Percentiles rank a stretch among this genome's conserved stretches.
phyloP scores from a whole-genome alignment of 495 filamentous ascomycete genomes.

The Gamarada debralockiae region DNA sequence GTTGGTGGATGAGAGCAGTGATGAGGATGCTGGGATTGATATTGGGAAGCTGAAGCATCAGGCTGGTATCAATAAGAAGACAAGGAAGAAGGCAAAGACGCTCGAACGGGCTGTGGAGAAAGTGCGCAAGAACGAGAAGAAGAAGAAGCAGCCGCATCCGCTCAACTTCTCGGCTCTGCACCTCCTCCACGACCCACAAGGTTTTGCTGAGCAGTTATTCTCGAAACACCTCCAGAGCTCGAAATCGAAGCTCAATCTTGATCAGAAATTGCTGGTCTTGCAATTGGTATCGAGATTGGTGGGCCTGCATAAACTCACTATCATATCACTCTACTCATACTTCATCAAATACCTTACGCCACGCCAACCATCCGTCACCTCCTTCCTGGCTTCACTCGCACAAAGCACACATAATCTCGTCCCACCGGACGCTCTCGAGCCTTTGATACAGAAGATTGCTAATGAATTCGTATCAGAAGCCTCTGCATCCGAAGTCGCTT shows the following conservation, averaged over 20 bases:
- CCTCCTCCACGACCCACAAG: constrained; percentile 91
- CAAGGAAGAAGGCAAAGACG: constrained; percentile 74
- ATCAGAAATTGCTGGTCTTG: constrained; percentile 82
- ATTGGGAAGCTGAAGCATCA: constrained; percentile 80
- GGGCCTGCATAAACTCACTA: constrained; percentile 83
- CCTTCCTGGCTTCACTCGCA: constrained; percentile 88
- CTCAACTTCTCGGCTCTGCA: constrained; percentile 99
- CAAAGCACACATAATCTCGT: constrained; percentile 89
- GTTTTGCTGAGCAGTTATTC: constrained; percentile 88
- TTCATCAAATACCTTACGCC: constrained; percentile 83
- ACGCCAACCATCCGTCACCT: constrained; percentile 87
- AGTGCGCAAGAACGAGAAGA: constrained; percentile 77
- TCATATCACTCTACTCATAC: constrained; percentile 84
- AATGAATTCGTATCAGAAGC: constrained; percentile 98
- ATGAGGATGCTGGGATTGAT: constrained; percentile 67
- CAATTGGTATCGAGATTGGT: constrained; percentile 88
- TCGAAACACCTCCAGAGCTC: constrained; percentile 83
- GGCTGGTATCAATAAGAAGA: constrained; percentile 90
- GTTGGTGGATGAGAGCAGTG: constrained; percentile 81
- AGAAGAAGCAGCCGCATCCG: constrained; percentile 79
- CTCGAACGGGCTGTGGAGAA: constrained; percentile 75
- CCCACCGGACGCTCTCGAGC: constrained; percentile 89
- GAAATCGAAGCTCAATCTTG: constrained; percentile 83
- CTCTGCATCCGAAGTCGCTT: constrained; percentile 82
- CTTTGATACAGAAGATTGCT: constrained; percentile 89